These are phyloP conservation scores for Paecilomyces dactylethromorphus DNA, from an alignment of 2,329 filamentous ascomycete genomes.

Conservation along the genomic window DNA sequence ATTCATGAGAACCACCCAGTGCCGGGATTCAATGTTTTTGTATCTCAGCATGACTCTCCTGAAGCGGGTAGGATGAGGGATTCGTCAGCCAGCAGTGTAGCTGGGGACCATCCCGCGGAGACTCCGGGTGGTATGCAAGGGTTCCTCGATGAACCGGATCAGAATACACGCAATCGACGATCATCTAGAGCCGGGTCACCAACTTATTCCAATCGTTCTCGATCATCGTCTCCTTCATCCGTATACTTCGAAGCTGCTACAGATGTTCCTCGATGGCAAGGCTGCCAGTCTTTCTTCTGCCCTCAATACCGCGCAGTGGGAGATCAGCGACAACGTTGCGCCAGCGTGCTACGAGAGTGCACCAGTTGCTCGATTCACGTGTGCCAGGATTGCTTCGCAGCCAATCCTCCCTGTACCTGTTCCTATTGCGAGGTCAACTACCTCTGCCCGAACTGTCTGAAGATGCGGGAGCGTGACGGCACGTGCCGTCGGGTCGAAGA, in stretches of 20 bases:
- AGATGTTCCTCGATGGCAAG: slow-evolving; percentile 37
- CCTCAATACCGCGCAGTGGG: slow-evolving; percentile 35
- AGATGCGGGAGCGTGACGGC: slow-evolving; percentile 31
- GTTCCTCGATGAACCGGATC: slow-evolving; percentile 10
- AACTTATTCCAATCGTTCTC: slow-evolving; percentile 33
- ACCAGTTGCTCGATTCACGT: slow-evolving; percentile 40
- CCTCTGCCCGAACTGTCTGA: slow-evolving; percentile 38
- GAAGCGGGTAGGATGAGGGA: slow-evolving; percentile 18
- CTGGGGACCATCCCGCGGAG: slow-evolving; percentile 24
- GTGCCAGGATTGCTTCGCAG: slow-evolving; percentile 37
- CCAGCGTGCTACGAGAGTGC: slow-evolving; percentile 39
- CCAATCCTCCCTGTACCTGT: slow-evolving; percentile 37
- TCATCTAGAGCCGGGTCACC: slow-evolving; percentile 32
- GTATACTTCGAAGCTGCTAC: slow-evolving; percentile 29
- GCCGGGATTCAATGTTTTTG: not conserved
- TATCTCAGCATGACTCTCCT: slow-evolving; percentile 8
- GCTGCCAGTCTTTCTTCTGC: slow-evolving; percentile 44
- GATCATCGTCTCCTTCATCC: slow-evolving; percentile 34
- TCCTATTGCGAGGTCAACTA: slow-evolving; percentile 39
- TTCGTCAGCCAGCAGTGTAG: slow-evolving; percentile 29
- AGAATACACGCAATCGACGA: slow-evolving; percentile 17
- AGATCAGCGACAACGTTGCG: slow-evolving; percentile 40
- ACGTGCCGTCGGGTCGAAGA: slow-evolving; percentile 33
- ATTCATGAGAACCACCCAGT: not conserved
- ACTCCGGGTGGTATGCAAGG: slow-evolving; percentile 16